These are phyloP conservation scores for Vicia sativa DNA, from an alignment of 306 rosid genomes.

Conservation along the genomic window DNA sequence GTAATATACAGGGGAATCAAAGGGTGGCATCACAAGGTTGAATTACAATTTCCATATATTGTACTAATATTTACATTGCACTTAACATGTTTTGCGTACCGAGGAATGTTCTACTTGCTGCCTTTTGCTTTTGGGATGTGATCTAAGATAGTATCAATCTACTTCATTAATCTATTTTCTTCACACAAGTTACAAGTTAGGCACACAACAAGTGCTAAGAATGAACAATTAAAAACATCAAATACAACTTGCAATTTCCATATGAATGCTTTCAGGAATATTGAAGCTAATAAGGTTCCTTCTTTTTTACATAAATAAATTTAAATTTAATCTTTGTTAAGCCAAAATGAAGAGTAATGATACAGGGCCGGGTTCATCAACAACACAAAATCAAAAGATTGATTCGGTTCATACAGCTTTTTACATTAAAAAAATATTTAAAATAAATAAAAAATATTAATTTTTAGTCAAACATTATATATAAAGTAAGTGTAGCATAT, in stretches of 20 bases:
- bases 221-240: background rate
- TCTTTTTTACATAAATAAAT: too few relatives aligned
- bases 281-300: too few relatives aligned
- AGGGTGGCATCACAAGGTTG: conserved; percentile 32
- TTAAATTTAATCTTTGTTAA: too few relatives aligned
- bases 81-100: conserved; percentile 8
- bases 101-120: conserved; percentile 9
- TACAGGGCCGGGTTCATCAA: too few relatives aligned
- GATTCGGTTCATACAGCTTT: too few relatives aligned
- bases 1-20: conserved; percentile 53
- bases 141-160: conserved; percentile 19
- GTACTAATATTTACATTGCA: conserved; percentile 37
- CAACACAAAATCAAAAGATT: too few relatives aligned
- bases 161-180: background rate
- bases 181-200: background rate
- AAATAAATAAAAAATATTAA: too few relatives aligned
- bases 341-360: too few relatives aligned
- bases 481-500: too few relatives aligned
- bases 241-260: background rate
- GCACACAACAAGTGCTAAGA: background rate
- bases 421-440: too few relatives aligned
- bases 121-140: conserved; percentile 13
- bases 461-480: too few relatives aligned
- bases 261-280: background rate
- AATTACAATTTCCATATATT: background rate